Evolutionary conservation across 495 filamentous ascomycete genomes (phyloP).

Genomic region (Xylaria scruposa): DNA sequence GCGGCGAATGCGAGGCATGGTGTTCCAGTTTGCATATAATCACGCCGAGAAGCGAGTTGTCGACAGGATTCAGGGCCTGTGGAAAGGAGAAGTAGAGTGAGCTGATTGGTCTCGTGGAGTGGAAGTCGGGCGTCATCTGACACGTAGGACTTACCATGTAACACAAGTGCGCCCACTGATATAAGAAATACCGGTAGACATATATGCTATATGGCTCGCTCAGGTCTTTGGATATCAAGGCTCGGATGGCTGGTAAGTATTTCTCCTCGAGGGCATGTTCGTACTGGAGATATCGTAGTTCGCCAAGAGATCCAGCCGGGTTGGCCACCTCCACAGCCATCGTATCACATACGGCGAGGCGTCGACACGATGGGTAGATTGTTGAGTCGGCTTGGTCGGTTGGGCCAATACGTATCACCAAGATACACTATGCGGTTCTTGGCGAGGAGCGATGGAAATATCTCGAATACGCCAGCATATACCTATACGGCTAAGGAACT

Average conservation of each 20-base stretch:
- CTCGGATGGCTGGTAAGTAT: conserved; percentile 86
- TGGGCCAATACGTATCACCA: not conserved
- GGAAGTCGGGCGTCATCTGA: not conserved
- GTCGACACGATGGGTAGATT: not conserved
- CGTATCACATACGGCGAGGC: conserved; percentile 5
- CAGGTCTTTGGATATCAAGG: conserved; percentile 94
- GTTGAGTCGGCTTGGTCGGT: not conserved
- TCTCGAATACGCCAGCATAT: not conserved
- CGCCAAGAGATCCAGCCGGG: conserved; percentile 47
- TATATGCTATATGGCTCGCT: conserved; percentile 99
- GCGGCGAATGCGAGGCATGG: conserved; percentile 71
- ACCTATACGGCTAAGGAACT: too few species aligned
- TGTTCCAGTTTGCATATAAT: conserved; percentile 96
- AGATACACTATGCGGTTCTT: not conserved
- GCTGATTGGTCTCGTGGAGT: not conserved
- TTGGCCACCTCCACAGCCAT: conserved; percentile 37
- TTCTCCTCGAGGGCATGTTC: conserved; percentile 75
- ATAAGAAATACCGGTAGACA: conserved; percentile 98
- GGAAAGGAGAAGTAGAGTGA: conserved; percentile 14
- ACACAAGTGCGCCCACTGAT: conserved; percentile 96
- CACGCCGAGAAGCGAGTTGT: conserved; percentile 72
- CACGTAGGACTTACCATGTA: conserved; percentile 69
- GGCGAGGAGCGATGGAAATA: conserved; percentile 9
- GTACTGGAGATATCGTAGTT: conserved; percentile 85
- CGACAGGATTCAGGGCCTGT: conserved; percentile 69